Evolutionary conservation across 345 rosid genomes (phyloP), one percentile per base, ranked within the genome.

Genomic region (Euclidium syriacum): DNA sequence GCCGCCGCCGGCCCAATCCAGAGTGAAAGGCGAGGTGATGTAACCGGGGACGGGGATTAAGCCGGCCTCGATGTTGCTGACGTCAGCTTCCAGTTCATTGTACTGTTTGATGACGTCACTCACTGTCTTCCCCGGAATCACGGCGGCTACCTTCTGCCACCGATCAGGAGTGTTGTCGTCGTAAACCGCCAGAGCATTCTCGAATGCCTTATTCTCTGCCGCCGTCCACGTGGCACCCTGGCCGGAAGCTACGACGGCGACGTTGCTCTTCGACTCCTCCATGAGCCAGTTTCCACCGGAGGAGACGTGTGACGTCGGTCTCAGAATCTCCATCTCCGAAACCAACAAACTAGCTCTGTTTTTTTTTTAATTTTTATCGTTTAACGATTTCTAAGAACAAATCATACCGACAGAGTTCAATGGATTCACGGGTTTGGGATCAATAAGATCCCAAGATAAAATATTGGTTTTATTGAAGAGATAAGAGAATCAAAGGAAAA

Each of bases 51-150:
- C 70, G 4, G 95, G 95, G 71, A 85, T 75, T 36, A 85, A 56
- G 12, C 97, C 95, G 3, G 97, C 97, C 62, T 90, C 97, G 16
- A 90, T 90, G 44, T 75, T 88, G 19, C 83, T 83, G 53, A 87
- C 83, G 62, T 90, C 97, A 61, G 85, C 97, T 57, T 75, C 95
- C 75, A 90, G 67, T 30, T 90, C 88, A 65, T 58, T 78, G 6
- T 90, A 90, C 70, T 85, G 97, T 65, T 69, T 85, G 61, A 87
- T 83, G 77, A 90, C 86, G 53, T 90, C 97, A 20, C 85, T 80
- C 2, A 81, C 95, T 0, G 97, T 85, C 77, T 87, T 90, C 40
- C 97, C 97, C 2, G 97, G 97, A 48, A 87, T 85, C 81, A 80
- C 69, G 4, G 86, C 83, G 0, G 97, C 97, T 29, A 90, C 88